These are phyloP conservation scores for Fraxinus nigra DNA, from an alignment of 305 asterid species.

Conservation along the genomic window DNA sequence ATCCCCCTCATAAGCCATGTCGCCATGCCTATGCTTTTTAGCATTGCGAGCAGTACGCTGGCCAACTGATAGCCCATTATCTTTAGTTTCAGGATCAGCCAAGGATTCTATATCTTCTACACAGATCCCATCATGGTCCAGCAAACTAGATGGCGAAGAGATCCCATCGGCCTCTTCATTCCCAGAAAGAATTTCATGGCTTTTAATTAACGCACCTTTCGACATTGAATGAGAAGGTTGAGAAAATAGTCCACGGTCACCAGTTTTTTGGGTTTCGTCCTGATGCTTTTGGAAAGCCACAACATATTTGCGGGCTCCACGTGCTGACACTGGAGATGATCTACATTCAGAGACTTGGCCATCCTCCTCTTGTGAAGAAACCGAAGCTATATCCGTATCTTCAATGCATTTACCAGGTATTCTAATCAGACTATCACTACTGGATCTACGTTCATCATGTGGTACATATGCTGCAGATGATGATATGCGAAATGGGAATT, in stretches of 20 bases:
- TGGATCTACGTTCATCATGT: constrained; percentile 27
- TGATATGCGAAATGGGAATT: constrained; percentile 19
- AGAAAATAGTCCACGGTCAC: constrained; percentile 35
- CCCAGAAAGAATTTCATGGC: constrained; percentile 40
- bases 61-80: constrained; percentile 39
- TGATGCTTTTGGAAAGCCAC: constrained; percentile 39
- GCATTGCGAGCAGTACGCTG: constrained; percentile 70
- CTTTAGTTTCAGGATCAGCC: constrained; percentile 52
- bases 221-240: constrained; percentile 35
- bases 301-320: constrained; percentile 37
- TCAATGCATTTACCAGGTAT: constrained; percentile 31
- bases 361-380: constrained; percentile 50
- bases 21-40: constrained; percentile 78
- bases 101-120: constrained; percentile 43
- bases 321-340: constrained; percentile 35
- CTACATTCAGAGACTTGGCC: constrained; percentile 34
- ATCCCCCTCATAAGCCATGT: constrained; percentile 99
- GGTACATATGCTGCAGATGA: constrained; percentile 19
- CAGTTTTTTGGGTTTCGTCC: constrained; percentile 23
- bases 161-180: constrained; percentile 54
- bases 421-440: constrained; percentile 28
- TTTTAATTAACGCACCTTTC: constrained; percentile 39
- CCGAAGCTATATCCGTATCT: constrained; percentile 36
- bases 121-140: constrained; percentile 47
- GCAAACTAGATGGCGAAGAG: constrained; percentile 43